phyloP scores from a whole-genome alignment of 805 yeast species.

The Trichomonascus vanleenenianus region DNA sequence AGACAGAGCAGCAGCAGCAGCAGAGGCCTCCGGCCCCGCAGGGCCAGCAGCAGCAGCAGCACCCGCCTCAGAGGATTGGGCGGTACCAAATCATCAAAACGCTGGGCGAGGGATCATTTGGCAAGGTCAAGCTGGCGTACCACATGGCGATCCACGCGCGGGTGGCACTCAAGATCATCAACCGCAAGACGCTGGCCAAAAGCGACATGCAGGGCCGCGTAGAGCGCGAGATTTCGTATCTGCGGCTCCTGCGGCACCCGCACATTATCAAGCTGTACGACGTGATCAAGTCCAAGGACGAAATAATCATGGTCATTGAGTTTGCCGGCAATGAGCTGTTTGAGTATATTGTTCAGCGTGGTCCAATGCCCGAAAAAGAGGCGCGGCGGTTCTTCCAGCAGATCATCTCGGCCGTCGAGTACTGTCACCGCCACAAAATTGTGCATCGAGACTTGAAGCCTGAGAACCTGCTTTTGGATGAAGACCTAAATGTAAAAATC shows the following conservation, averaged over 20 bases:
- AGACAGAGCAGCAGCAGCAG: conserved; percentile 28
- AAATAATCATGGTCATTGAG: conserved; percentile 95
- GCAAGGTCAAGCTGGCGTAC: conserved; percentile 87
- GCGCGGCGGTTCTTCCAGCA: conserved; percentile 94
- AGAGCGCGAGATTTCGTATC: conserved; percentile 87
- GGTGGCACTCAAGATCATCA: conserved; percentile 89
- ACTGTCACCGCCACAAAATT: conserved; percentile 92
- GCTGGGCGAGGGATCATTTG: conserved; percentile 93
- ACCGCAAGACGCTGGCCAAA: conserved; percentile 84
- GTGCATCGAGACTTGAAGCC: conserved; percentile 97
- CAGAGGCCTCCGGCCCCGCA: conserved; percentile 2
- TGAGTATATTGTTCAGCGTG: conserved; percentile 91
- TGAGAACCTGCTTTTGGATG: conserved; percentile 84
- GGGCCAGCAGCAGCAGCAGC: neutral
- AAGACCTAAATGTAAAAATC: conserved; percentile 83
- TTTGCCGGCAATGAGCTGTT: conserved; percentile 94
- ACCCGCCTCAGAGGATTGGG: conserved; percentile 50
- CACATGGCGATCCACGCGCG: conserved; percentile 86
- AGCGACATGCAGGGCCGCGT: conserved; percentile 96
- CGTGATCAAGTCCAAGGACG: conserved; percentile 91
- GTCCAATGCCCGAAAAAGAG: conserved; percentile 85
- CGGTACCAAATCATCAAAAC: conserved; percentile 90
- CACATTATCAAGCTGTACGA: conserved; percentile 94
- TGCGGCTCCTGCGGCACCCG: conserved; percentile 84
- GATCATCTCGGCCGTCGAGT: conserved; percentile 92